phyloP scores from a whole-genome alignment of 2,329 filamentous ascomycete species.

The Fulvia fulva region DNA sequence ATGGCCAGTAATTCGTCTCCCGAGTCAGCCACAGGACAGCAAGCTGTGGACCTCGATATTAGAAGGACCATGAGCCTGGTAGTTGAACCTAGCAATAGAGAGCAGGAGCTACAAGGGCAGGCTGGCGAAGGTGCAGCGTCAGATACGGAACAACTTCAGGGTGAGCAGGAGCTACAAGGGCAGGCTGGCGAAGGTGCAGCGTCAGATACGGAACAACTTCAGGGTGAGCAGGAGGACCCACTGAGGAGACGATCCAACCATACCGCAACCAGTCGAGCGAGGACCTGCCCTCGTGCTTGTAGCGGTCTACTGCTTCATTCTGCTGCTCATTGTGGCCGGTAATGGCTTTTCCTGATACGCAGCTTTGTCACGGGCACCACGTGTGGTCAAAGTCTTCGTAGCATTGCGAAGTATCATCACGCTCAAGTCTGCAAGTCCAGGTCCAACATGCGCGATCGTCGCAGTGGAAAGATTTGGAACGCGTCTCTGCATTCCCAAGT shows the following conservation, averaged over 20 bases:
- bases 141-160: too few relatives aligned
- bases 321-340: neutral
- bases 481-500: too few relatives aligned
- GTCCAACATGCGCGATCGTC: too few relatives aligned
- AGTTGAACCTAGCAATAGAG: neutral
- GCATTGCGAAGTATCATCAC: too few relatives aligned
- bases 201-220: too few relatives aligned
- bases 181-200: too few relatives aligned
- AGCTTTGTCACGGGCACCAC: too few relatives aligned
- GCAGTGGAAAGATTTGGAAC: too few relatives aligned
- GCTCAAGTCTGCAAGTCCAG: too few relatives aligned
- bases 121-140: neutral
- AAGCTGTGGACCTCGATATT: neutral
- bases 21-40: neutral
- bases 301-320: neutral
- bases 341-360: neutral
- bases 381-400: too few relatives aligned
- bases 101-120: neutral
- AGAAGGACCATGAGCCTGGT: neutral
- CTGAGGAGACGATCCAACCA: neutral
- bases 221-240: slow-evolving; percentile 9
- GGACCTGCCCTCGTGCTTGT: neutral
- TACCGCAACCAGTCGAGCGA: neutral
- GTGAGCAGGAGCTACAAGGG: too few relatives aligned
- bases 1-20: neutral